Evolutionary conservation across 1,284 basidiomycete genomes (phyloP).

Genomic region (Cystobasidium slooffiae): DNA sequence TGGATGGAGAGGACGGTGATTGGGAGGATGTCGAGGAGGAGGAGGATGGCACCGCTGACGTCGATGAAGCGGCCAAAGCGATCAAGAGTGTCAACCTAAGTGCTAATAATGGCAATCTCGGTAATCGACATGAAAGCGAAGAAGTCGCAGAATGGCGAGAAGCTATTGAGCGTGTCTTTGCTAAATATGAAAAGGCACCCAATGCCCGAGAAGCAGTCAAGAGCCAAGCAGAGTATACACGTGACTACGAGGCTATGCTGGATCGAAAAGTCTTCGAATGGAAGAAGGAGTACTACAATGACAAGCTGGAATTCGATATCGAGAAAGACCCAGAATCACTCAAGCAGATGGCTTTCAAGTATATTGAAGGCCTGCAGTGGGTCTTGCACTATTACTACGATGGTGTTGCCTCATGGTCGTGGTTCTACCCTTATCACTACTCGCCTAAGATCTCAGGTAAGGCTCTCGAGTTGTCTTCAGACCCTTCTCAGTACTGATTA

Average conservation of each 20-base stretch:
- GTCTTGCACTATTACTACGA: constrained; percentile 98
- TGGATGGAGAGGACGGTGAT: constrained; percentile 46
- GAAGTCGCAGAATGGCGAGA: constrained; percentile 66
- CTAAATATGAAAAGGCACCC: constrained; percentile 84
- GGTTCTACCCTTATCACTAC: constrained; percentile 99
- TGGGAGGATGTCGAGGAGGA: constrained; percentile 51
- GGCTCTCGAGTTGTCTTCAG: constrained; percentile 47
- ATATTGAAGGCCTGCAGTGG: constrained; percentile 96
- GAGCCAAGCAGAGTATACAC: constrained; percentile 69
- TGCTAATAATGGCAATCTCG: not conserved
- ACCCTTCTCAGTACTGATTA: not conserved
- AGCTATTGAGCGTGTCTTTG: constrained; percentile 80
- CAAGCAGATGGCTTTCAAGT: constrained; percentile 72
- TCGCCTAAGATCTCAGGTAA: constrained; percentile 88
- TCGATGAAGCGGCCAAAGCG: constrained; percentile 56
- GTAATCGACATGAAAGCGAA: constrained; percentile 36
- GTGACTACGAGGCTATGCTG: constrained; percentile 71
- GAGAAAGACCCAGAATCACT: constrained; percentile 68
- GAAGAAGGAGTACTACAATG: constrained; percentile 91
- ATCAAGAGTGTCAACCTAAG: constrained; percentile 51
- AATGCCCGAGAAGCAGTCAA: constrained; percentile 67
- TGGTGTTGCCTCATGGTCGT: constrained; percentile 95
- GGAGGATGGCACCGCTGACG: constrained; percentile 51
- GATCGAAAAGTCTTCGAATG: constrained; percentile 86
- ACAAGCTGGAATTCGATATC: constrained; percentile 80